These are phyloP conservation scores for Pluteus cervinus DNA, from an alignment of 768 basidiomycete species.

Conservation along the genomic window DNA sequence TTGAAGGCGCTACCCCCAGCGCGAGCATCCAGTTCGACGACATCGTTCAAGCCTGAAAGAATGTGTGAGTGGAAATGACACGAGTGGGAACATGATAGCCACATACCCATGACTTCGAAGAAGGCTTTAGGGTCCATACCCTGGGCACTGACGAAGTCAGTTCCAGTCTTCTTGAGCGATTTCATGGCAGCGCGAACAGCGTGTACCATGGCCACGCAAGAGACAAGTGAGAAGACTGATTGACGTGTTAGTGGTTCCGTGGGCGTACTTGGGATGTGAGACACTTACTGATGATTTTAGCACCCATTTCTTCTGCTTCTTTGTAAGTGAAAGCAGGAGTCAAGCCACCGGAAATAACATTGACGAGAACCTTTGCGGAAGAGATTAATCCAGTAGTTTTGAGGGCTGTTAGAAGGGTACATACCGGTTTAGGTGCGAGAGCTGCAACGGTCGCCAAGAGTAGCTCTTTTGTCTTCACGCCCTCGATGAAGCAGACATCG, in stretches of 20 bases:
- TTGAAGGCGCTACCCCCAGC: slow-evolving; percentile 59
- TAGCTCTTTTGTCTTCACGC: slow-evolving; percentile 63
- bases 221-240: slow-evolving; percentile 69
- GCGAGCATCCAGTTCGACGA: slow-evolving; percentile 46
- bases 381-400: background rate
- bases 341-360: slow-evolving; percentile 73
- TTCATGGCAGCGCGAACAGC: slow-evolving; percentile 76
- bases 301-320: slow-evolving; percentile 65
- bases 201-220: slow-evolving; percentile 72
- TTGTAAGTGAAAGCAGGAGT: slow-evolving; percentile 68
- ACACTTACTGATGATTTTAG: slow-evolving; percentile 70
- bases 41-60: slow-evolving; percentile 41
- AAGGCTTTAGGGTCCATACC: slow-evolving; percentile 77
- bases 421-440: slow-evolving; percentile 64
- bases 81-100: background rate
- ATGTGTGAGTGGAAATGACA: background rate
- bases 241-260: slow-evolving; percentile 2
- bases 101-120: slow-evolving; percentile 71
- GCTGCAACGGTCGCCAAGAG: slow-evolving; percentile 59
- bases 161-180: slow-evolving; percentile 71
- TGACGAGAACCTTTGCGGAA: slow-evolving; percentile 52
- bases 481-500: slow-evolving; percentile 80
- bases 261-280: background rate
- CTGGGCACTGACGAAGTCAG: slow-evolving; percentile 51
- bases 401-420: slow-evolving; percentile 8